Conservation (phyloP, 768 basidiomycete genomes). For the Agaricus subrufescens region DNA sequence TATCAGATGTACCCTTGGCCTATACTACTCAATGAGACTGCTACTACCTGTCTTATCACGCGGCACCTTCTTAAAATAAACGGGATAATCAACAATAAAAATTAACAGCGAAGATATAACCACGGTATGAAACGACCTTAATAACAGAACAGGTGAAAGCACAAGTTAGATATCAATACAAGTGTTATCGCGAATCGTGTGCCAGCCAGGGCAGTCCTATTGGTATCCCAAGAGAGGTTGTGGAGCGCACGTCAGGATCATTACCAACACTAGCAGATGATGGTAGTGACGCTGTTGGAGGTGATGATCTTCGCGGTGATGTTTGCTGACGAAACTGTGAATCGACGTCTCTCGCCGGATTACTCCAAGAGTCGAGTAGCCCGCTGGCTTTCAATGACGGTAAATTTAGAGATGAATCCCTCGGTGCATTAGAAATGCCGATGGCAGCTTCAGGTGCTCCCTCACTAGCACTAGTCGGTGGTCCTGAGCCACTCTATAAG, state of each 20-base stretch:
- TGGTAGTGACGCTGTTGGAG: conserved; percentile 1
- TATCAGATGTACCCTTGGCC: conserved; percentile 7
- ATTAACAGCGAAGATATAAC: conserved; percentile 7
- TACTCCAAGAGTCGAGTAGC: conserved; percentile 53
- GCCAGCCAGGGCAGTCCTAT: conserved; percentile 69
- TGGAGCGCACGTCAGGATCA: conserved; percentile 23
- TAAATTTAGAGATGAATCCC: conserved; percentile 40
- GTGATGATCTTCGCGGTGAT: conserved; percentile 25
- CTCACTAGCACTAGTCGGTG: conserved; percentile 6
- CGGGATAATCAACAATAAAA: not conserved
- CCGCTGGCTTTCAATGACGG: conserved; percentile 76
- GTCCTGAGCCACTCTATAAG: conserved; percentile 7
- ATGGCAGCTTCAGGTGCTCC: conserved; percentile 14
- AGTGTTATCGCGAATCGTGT: conserved; percentile 46
- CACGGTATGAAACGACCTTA: conserved; percentile 6
- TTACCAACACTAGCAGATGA: conserved; percentile 17
- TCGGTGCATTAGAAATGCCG: conserved; percentile 14
- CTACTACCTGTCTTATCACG: no score
- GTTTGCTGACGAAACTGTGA: conserved; percentile 17
- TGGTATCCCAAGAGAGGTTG: conserved; percentile 44
- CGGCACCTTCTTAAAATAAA: not conserved
- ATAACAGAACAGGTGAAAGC: conserved; percentile 6
- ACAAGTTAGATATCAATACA: conserved; percentile 9
- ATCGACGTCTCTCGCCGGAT: conserved; percentile 23
- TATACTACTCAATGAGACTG: conserved; percentile 1